Percentiles rank a stretch among this genome's conserved stretches.
These are phyloP conservation scores for Psidium friedrichsthalianum DNA, from an alignment of 345 rosid species.

Conservation along the genomic window DNA sequence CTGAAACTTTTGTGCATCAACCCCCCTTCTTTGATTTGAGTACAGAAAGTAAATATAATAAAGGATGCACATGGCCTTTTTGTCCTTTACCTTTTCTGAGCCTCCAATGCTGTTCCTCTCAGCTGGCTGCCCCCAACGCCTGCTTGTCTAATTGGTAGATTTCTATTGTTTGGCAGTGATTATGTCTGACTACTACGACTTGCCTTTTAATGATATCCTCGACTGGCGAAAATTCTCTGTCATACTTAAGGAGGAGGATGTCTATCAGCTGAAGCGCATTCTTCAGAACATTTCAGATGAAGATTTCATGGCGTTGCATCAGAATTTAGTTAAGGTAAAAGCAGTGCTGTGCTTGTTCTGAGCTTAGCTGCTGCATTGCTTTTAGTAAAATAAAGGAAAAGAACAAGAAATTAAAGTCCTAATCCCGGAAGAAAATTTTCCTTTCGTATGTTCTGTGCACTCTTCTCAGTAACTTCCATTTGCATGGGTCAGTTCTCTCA, in stretches of 20 bases:
- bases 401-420: neutral
- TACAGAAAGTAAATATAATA: neutral
- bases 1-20: neutral
- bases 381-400: neutral
- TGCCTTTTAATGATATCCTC: constrained; percentile 77
- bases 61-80: neutral
- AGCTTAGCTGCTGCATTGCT: neutral
- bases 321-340: constrained; percentile 61
- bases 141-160: neutral
- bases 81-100: neutral
- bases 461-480: neutral
- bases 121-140: neutral
- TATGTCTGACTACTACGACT: constrained; percentile 67
- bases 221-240: constrained; percentile 67
- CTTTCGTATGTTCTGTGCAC: neutral
- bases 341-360: neutral
- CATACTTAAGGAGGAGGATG: constrained; percentile 55
- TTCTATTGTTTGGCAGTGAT: constrained; percentile 48
- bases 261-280: constrained; percentile 53
- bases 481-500: neutral
- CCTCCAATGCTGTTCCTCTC: neutral
- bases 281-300: constrained; percentile 57
- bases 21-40: neutral
- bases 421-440: neutral
- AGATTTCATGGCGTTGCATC: constrained; percentile 48